Base-by-base conservation (phyloP, 139 green algal genomes). In the Nannochloris sp. region DNA sequence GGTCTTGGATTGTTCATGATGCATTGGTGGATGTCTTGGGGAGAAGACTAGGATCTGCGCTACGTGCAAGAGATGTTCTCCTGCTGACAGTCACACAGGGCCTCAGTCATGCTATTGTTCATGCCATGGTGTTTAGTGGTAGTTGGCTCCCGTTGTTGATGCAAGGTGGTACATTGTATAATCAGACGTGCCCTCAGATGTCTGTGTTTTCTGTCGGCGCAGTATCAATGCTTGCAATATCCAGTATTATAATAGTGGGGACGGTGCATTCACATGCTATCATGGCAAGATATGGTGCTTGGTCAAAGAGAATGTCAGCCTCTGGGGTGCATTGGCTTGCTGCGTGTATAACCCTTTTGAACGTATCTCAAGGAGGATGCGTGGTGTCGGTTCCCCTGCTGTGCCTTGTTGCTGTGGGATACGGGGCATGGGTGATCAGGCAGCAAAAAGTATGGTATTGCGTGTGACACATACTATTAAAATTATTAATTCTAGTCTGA, bases 191-290 rank as follows among this genome's bases (percentile, higher is more conserved):
- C 56, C 60, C 69, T 28, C 78, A 79, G 33, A 66, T 76, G 56
- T 56, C 26, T 33, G 71, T 57, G 30, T 76, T 58, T 58, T 14
- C 60, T 2, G 69, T 67, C 16, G 43, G 44, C 1, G 43, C 79
- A 25, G 49, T 85, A 29, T 59, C 50, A 30, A 79, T 79, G 30
- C 62, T 85, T 56, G 78, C 62, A 5, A 70, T 85, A 17, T 49
- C 77, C 17, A 64, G 69, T 4, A 62, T 86, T 55, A 73, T 84
- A 14, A 86, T 59, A 12, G 70, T 51, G 31, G 49, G 30, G 51
- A 85, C 82, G 72, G 62, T 84, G 11, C 28, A 87, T 11, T 75
- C 66, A 26, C 67, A 87, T 26, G 65, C 82, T 1, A 64, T 44
- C 33, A 40, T 40, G 6, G 17, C 59, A 25, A 44, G 51, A n/a